A percentile compares a stretch with the other conserved stretches of the same genome.
phyloP scores from a whole-genome alignment of 352 stramenopile genomes.

The Globisporangium camurandrum region DNA sequence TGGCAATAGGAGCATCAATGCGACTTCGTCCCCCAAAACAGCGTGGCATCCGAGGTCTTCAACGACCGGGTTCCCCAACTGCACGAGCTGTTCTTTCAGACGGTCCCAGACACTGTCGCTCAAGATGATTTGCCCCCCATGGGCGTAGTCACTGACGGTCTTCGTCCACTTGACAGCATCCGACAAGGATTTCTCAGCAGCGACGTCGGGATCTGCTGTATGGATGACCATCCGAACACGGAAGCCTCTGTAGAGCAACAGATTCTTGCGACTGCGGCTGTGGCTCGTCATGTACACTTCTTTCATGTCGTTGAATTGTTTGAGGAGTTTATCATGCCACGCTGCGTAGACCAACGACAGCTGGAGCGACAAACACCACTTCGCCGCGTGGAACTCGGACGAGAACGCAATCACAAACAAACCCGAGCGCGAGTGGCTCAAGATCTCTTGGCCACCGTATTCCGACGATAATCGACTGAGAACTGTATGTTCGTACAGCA shows the following conservation, averaged over 20 bases:
- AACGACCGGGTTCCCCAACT: constrained; percentile 83
- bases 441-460: constrained; percentile 75
- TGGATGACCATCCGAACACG: constrained; percentile 85
- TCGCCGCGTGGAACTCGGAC: constrained; percentile 81
- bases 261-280: constrained; percentile 65
- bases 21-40: constrained; percentile 63
- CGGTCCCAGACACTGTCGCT: constrained; percentile 83
- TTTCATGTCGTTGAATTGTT: constrained; percentile 75
- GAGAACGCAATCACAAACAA: constrained; percentile 81
- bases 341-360: constrained; percentile 79
- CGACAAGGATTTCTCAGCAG: constrained; percentile 49
- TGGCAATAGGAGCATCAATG: constrained; percentile 75
- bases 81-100: constrained; percentile 80
- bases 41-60: constrained; percentile 75
- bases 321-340: constrained; percentile 85
- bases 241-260: constrained; percentile 76
- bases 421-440: constrained; percentile 64
- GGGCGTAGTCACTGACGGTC: constrained; percentile 73
- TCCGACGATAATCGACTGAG: constrained; percentile 74
- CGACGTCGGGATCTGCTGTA: constrained; percentile 44
- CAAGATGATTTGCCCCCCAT: constrained; percentile 80
- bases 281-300: constrained; percentile 51
- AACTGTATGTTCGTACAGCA: constrained; percentile 84
- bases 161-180: constrained; percentile 82
- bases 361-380: constrained; percentile 83